Conservation (phyloP, 2,329 filamentous ascomycete species). For the Botrytis cinerea region DNA sequence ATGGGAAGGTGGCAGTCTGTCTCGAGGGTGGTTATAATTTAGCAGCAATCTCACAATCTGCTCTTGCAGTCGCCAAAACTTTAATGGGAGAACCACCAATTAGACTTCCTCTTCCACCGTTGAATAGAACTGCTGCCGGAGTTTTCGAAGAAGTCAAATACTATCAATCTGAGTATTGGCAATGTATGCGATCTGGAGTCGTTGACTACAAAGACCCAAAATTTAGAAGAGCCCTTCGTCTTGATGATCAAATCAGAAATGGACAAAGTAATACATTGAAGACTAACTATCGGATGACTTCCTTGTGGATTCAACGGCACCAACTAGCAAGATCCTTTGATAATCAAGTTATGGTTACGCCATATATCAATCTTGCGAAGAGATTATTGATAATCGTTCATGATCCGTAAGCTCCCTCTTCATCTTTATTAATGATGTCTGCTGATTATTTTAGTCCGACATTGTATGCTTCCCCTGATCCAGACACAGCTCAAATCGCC, state of each 20-base stretch:
- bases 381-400: constrained; percentile 86
- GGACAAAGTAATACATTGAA: constrained; percentile 74
- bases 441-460: constrained; percentile 57
- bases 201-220: constrained; percentile 56
- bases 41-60: constrained; percentile 86
- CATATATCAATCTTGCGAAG: constrained; percentile 63
- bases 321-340: constrained; percentile 75
- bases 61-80: constrained; percentile 85
- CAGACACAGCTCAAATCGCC: constrained; percentile 71
- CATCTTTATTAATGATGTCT: constrained; percentile 1
- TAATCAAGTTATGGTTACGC: constrained; percentile 82
- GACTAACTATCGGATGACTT: constrained; percentile 74
- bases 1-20: constrained; percentile 87
- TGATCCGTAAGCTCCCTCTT: constrained; percentile 66
- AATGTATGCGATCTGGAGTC: constrained; percentile 75
- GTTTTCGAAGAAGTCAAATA: constrained; percentile 61
- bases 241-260: constrained; percentile 78
- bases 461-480: constrained; percentile 66
- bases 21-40: constrained; percentile 97
- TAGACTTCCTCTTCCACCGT: constrained; percentile 56
- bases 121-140: constrained; percentile 58
- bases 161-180: constrained; percentile 74
- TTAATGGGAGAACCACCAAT: constrained; percentile 93
- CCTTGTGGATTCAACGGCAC: constrained; percentile 76
- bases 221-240: constrained; percentile 57